Percentiles rank a stretch among this genome's conserved stretches.
phyloP scores from a whole-genome alignment of 768 basidiomycete species.

The Ramaria sp. region DNA sequence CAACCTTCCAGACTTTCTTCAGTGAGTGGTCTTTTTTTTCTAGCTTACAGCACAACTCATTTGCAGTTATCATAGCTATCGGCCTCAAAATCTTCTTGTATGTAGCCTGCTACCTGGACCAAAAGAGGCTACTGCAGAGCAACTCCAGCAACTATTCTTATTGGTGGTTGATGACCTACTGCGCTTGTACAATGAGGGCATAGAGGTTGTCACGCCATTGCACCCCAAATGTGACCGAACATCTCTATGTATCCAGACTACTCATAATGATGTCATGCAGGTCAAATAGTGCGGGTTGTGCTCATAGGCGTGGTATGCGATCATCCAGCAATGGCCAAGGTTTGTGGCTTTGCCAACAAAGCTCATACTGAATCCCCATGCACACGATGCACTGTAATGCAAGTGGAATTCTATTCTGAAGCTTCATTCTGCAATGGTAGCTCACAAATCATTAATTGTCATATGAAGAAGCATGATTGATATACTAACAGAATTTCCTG shows the following conservation, averaged over 20 bases:
- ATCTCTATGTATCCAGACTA: background rate
- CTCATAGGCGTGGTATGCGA: conserved; percentile 27
- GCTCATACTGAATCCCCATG: conserved; percentile 23
- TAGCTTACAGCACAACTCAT: background rate
- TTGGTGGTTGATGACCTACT: conserved; percentile 20
- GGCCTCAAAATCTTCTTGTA: conserved; percentile 17
- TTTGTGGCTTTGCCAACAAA: conserved; percentile 22
- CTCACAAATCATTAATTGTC: conserved; percentile 13
- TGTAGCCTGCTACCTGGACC: conserved; percentile 20
- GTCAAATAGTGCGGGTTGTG: conserved; percentile 21
- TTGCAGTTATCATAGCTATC: conserved; percentile 13
- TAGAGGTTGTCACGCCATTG: conserved; percentile 15
- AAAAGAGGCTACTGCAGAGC: conserved; percentile 19
- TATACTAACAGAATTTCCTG: background rate
- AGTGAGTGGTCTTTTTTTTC: background rate
- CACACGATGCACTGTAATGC: conserved; percentile 23
- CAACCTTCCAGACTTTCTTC: too few species aligned
- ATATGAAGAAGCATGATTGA: background rate
- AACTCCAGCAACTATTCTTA: conserved; percentile 19
- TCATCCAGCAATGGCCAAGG: conserved; percentile 28
- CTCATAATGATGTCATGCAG: background rate
- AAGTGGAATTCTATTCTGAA: too few species aligned
- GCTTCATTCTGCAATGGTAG: conserved; percentile 15
- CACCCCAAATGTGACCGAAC: conserved; percentile 14
- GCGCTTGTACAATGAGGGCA: conserved; percentile 16